phyloP scores from a whole-genome alignment of 2,329 filamentous ascomycete species.

The Monascus ruber region DNA sequence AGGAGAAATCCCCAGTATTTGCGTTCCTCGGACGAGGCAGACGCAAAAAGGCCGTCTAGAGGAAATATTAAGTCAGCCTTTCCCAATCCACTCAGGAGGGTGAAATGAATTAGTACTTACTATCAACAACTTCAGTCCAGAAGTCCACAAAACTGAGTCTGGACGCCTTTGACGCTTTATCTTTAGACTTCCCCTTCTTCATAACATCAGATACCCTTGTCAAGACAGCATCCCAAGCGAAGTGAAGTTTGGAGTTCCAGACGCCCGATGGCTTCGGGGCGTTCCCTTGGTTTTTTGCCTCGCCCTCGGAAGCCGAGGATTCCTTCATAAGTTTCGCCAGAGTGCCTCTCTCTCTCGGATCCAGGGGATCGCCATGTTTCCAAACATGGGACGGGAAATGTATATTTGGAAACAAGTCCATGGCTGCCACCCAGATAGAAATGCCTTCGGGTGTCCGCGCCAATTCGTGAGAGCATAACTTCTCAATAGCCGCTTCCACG shows the following conservation, averaged over 20 bases:
- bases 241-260: constrained; percentile 71
- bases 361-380: constrained; percentile 61
- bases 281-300: constrained; percentile 17
- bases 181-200: constrained; percentile 18
- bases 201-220: constrained; percentile 23
- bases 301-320: constrained; percentile 21
- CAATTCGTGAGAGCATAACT: constrained; percentile 53
- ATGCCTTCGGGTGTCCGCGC: constrained; percentile 78
- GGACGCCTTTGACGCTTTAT: constrained; percentile 26
- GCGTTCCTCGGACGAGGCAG: constrained; percentile 70
- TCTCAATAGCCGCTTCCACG: constrained; percentile 51
- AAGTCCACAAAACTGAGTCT: constrained; percentile 55
- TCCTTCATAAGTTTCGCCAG: constrained; percentile 74
- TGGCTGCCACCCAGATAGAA: constrained; percentile 70
- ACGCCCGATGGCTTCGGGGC: constrained; percentile 46
- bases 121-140: constrained; percentile 78
- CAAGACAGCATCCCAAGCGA: constrained; percentile 79
- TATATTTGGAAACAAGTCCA: constrained; percentile 51
- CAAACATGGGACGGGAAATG: constrained; percentile 60
- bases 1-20: constrained; percentile 89
- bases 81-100: neutral
- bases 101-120: constrained; percentile 39
- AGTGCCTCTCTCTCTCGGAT: constrained; percentile 53
- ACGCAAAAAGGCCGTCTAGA: constrained; percentile 69
- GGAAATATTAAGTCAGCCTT: constrained; percentile 12